Evolutionary conservation across 805 yeast genomes (phyloP).

Genomic region (Candida arabinofermentans): DNA sequence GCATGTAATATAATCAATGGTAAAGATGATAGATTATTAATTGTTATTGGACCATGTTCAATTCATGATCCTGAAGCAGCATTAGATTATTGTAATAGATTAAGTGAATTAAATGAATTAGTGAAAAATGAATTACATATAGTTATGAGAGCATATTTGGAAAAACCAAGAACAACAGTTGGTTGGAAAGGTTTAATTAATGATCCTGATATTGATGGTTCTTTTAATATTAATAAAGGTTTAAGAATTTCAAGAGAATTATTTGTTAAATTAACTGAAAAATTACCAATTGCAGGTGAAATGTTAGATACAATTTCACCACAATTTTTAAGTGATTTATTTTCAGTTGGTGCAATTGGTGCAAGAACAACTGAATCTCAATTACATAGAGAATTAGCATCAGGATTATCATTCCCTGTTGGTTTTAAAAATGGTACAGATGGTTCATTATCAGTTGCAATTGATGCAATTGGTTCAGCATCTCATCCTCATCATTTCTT

Average conservation of each 20-base stretch:
- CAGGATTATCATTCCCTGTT: constrained; percentile 97
- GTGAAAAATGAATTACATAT: constrained; percentile 73
- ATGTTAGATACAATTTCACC: constrained; percentile 98
- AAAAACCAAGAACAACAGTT: constrained; percentile 97
- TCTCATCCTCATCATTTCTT: constrained; percentile 89
- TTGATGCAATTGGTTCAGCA: constrained; percentile 93
- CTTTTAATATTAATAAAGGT: constrained; percentile 94
- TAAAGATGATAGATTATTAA: constrained; percentile 78
- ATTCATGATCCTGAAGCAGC: constrained; percentile 94
- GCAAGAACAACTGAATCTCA: constrained; percentile 99
- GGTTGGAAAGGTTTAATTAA: constrained; percentile 99
- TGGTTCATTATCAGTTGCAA: constrained; percentile 87
- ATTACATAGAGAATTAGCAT: constrained; percentile 94
- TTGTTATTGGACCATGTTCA: constrained; percentile 96
- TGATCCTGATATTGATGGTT: constrained; percentile 92
- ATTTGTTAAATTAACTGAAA: constrained; percentile 77
- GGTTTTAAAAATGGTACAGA: constrained; percentile 99
- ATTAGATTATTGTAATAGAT: constrained; percentile 72
- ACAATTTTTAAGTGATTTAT: constrained; percentile 85
- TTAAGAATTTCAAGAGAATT: constrained; percentile 82
- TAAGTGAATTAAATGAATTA: constrained; percentile 54
- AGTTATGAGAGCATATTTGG: constrained; percentile 96
- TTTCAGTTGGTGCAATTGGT: constrained; percentile 96
- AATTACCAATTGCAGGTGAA: constrained; percentile 91
- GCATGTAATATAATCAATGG: constrained; percentile 74